These are phyloP conservation scores for Eimeria praecox DNA, from an alignment of 169 alveolate genomes.

Conservation along the genomic window DNA sequence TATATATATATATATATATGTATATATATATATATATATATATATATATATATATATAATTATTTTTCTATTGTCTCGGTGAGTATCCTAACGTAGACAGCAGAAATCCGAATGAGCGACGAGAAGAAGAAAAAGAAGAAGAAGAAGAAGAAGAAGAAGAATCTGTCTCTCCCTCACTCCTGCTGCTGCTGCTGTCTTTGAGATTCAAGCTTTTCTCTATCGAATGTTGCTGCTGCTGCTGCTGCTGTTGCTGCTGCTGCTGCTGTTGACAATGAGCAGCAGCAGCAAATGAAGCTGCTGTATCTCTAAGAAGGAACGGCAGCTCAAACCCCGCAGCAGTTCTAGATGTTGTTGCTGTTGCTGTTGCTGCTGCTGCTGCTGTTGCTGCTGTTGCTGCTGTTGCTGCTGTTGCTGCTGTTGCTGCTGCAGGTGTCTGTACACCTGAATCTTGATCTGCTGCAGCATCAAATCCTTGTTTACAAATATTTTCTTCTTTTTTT, in stretches of 20 bases:
- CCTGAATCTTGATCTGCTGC: not conserved
- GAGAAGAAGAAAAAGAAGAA: not conserved
- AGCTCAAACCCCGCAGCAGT: not conserved
- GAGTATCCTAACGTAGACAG: conserved; percentile 27
- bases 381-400: not conserved
- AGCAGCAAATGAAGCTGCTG: not conserved
- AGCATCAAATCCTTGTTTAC: not conserved
- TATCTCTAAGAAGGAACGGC: not conserved
- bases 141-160: not conserved
- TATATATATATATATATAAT: not conserved
- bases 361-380: not conserved
- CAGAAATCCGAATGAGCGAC: not conserved
- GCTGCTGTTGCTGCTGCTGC: conserved; percentile 56
- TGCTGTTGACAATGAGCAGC: conserved; percentile 40
- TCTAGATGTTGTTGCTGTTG: not conserved
- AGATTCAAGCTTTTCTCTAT: not conserved
- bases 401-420: not conserved
- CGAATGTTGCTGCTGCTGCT: conserved; percentile 39
- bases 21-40: not conserved
- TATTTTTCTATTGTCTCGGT: not conserved
- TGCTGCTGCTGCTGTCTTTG: not conserved
- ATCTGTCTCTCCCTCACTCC: not conserved
- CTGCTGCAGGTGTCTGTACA: conserved; percentile 12
- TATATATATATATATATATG: not conserved
- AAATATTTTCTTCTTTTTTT: too few relatives aligned